A percentile compares a stretch with the other conserved stretches of the same genome.
Evolutionary conservation across 805 yeast genomes (phyloP).

Genomic region (Starmerella bacillaris): DNA sequence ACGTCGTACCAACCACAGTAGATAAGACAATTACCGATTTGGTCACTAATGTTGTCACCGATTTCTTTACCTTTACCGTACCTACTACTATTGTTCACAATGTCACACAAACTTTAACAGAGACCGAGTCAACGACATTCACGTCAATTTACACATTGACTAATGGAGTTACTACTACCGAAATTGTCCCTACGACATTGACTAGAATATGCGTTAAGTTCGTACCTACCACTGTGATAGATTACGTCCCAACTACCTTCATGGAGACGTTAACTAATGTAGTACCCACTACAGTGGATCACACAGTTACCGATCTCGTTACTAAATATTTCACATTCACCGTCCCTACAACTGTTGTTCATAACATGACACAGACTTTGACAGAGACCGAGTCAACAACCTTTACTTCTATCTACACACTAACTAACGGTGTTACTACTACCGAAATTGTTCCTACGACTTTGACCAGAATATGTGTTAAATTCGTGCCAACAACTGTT

Average conservation of each 20-base stretch:
- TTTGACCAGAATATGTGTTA: not conserved
- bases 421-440: conserved; percentile 3
- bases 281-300: not conserved
- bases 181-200: not conserved
- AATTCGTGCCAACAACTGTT: not conserved
- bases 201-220: no score
- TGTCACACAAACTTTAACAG: not conserved
- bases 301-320: not conserved
- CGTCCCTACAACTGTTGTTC: no score
- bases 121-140: not conserved
- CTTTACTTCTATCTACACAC: conserved; percentile 1
- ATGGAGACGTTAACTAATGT: not conserved
- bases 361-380: no score
- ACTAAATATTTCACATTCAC: no score
- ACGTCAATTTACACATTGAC: conserved; percentile 4
- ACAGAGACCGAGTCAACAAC: no score
- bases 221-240: no score
- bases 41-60: conserved; percentile 1
- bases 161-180: conserved; percentile 1
- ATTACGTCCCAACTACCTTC: no score
- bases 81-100: conserved; percentile 1
- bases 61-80: not conserved
- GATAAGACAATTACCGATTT: conserved; percentile 4
- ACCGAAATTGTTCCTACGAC: not conserved
- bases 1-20: conserved; percentile 7